phyloP scores from a whole-genome alignment of 371 early-diverging fungal species.

The Lichtheimia corymbifera region DNA sequence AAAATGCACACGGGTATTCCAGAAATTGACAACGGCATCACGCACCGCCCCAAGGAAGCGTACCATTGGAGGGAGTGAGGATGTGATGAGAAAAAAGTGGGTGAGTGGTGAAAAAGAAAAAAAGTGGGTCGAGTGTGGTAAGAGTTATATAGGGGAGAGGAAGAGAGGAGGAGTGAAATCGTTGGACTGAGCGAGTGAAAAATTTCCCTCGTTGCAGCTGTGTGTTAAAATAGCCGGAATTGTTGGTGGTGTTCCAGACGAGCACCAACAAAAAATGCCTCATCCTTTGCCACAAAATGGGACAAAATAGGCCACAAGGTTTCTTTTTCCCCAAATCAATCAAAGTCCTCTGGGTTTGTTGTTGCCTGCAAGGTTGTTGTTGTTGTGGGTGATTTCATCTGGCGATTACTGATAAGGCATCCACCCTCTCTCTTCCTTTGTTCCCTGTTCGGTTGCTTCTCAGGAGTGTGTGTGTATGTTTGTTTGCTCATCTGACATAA shows the following conservation, averaged over 20 bases:
- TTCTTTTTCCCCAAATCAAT: neutral
- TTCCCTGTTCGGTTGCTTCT: too few species aligned
- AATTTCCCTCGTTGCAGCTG: neutral
- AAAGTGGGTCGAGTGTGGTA: neutral
- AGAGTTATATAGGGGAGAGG: neutral
- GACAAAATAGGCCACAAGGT: neutral
- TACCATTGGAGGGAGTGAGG: neutral
- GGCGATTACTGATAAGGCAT: too few species aligned
- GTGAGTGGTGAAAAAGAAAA: neutral
- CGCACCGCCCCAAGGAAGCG: slow-evolving; percentile 8
- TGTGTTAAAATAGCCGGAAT: neutral
- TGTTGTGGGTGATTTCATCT: too few species aligned
- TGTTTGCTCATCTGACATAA: too few species aligned
- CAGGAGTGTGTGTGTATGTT: too few species aligned
- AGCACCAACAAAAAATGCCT: slow-evolving; percentile 7
- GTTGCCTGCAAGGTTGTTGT: too few species aligned
- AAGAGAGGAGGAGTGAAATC: slow-evolving; percentile 4
- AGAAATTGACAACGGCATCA: slow-evolving; percentile 17
- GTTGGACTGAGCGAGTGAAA: neutral
- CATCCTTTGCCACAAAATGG: slow-evolving; percentile 3
- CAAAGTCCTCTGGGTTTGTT: too few species aligned
- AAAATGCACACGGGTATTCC: slow-evolving; percentile 36
- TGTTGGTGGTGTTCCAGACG: neutral
- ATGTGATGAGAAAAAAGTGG: neutral
- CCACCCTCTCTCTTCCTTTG: too few species aligned